Percentiles rank a stretch among this genome's conserved stretches.
Conservation (phyloP, 192 early-diverging fungal species). For the Backusella luteola region DNA sequence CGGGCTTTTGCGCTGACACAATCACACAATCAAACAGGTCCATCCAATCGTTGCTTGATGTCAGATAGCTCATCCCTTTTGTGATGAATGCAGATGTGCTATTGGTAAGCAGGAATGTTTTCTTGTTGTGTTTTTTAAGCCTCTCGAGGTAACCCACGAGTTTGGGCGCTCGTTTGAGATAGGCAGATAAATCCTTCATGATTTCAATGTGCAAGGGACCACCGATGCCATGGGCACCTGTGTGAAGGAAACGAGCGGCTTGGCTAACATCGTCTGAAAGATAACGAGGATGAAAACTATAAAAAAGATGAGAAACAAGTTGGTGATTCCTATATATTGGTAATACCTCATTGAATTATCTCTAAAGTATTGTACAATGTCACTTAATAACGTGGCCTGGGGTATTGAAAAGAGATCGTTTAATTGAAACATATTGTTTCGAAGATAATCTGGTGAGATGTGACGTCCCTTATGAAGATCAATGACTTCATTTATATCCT, state of each 20-base stretch:
- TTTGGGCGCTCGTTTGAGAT: constrained; percentile 46
- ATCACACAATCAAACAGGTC: constrained; percentile 64
- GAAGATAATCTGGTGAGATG: constrained; percentile 55
- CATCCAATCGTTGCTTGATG: constrained; percentile 46
- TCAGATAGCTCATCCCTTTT: constrained; percentile 50
- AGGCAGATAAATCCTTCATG: constrained; percentile 45
- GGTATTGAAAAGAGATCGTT: constrained; percentile 63
- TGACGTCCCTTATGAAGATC: constrained; percentile 57
- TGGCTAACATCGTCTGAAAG: constrained; percentile 55
- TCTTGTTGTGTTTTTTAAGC: constrained; percentile 47
- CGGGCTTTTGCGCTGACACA: constrained; percentile 56
- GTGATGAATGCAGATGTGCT: constrained; percentile 52
- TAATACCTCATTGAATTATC: constrained; percentile 45
- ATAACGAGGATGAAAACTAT: constrained; percentile 59
- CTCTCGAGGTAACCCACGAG: constrained; percentile 50
- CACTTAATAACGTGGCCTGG: constrained; percentile 52
- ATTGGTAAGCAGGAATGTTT: constrained; percentile 59
- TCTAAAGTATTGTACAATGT: constrained; percentile 59
- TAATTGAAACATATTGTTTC: constrained; percentile 54
- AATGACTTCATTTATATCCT: constrained; percentile 50
- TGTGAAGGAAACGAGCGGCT: constrained; percentile 53
- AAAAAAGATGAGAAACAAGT: not conserved
- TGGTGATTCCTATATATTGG: not conserved
- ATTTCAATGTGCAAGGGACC: constrained; percentile 50
- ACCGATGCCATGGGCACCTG: constrained; percentile 43